phyloP scores from a whole-genome alignment of 345 rosid genomes.

The Ailanthus altissimus region DNA sequence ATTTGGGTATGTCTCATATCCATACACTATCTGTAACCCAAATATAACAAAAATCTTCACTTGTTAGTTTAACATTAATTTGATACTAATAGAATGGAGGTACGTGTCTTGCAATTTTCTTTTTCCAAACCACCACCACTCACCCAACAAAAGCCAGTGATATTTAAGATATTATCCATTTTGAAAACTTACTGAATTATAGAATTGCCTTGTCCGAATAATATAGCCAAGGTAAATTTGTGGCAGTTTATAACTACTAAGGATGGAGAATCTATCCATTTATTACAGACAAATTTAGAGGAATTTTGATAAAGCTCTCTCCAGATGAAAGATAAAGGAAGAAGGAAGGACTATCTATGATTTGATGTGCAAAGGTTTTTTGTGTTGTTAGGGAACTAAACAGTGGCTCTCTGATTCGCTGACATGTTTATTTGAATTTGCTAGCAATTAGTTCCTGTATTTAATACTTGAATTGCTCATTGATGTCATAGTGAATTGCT shows the following conservation, averaged over 20 bases:
- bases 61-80: neutral
- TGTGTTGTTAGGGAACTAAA: too few relatives aligned
- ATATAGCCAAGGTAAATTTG: too few relatives aligned
- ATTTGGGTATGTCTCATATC: constrained; percentile 52
- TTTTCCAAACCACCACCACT: neutral
- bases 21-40: neutral
- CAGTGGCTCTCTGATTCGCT: too few relatives aligned
- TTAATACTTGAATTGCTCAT: neutral
- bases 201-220: too few relatives aligned
- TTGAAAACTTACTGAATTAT: too few relatives aligned
- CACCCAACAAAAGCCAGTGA: neutral
- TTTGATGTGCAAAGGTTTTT: too few relatives aligned
- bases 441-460: neutral
- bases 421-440: neutral
- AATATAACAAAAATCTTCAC: neutral
- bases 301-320: too few relatives aligned
- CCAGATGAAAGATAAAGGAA: too few relatives aligned
- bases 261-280: too few relatives aligned
- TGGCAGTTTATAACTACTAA: too few relatives aligned
- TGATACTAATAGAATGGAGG: neutral
- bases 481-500: neutral
- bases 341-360: too few relatives aligned
- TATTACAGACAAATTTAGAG: too few relatives aligned
- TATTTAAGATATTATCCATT: neutral
- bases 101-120: neutral